A percentile compares a stretch with the other conserved stretches of the same genome.
These are phyloP conservation scores for Phyllachora maydis DNA, from an alignment of 2,329 filamentous ascomycete species.

Conservation along the genomic window DNA sequence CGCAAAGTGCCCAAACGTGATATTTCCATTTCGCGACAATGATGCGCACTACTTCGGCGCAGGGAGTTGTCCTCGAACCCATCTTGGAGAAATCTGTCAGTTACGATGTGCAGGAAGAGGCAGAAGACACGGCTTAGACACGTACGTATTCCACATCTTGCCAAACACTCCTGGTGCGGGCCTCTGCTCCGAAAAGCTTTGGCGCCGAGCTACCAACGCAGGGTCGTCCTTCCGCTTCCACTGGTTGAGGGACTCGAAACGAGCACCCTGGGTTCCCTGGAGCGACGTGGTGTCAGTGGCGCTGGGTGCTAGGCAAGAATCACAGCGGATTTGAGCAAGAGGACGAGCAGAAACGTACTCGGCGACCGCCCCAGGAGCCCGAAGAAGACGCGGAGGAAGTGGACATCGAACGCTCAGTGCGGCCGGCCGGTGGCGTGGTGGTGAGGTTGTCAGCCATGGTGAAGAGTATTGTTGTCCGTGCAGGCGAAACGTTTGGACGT, in stretches of 20 bases:
- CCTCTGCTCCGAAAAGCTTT: constrained; percentile 32
- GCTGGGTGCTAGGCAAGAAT: too few species aligned
- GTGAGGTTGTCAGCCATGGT: constrained; percentile 5
- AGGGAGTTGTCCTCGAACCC: too few species aligned
- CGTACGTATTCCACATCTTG: constrained; percentile 36
- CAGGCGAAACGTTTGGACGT: too few species aligned
- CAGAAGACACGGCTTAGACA: too few species aligned
- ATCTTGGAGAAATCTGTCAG: too few species aligned
- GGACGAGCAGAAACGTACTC: constrained; percentile 1
- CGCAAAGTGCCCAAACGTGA: too few species aligned
- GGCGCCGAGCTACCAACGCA: constrained; percentile 21
- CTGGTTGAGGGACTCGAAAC: constrained; percentile 29
- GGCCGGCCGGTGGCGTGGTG: constrained; percentile 4
- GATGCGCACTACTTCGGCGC: too few species aligned
- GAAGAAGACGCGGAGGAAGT: constrained; percentile 6
- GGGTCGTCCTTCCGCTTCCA: constrained; percentile 26
- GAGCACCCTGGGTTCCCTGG: constrained; percentile 11
- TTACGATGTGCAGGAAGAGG: too few species aligned
- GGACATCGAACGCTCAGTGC: constrained; percentile 9
- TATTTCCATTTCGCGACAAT: too few species aligned
- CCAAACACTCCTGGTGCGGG: constrained; percentile 26
- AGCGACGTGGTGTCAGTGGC: too few species aligned
- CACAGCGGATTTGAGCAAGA: neutral
- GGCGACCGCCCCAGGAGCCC: constrained; percentile 6
- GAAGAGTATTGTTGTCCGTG: too few species aligned